Conservation (phyloP, 768 basidiomycete genomes). For the Gyrodon lividus region DNA sequence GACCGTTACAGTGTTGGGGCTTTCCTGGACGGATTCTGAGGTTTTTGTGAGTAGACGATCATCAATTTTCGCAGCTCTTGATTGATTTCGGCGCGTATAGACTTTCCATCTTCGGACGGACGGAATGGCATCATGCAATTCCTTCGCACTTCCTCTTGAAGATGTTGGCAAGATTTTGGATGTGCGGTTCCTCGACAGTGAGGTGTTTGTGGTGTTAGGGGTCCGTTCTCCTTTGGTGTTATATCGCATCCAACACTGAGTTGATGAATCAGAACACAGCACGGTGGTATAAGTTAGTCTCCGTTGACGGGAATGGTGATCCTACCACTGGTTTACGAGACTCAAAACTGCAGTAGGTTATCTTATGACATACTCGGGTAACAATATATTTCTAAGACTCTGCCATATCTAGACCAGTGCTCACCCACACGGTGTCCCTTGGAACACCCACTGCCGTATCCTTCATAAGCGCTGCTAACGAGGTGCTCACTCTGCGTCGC, state of each 20-base stretch:
- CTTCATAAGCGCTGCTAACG: conserved; percentile 10
- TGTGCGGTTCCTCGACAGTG: conserved; percentile 21
- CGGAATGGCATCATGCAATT: not conserved
- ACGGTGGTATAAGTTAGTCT: conserved; percentile 20
- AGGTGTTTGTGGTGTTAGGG: conserved; percentile 25
- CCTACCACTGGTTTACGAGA: conserved; percentile 5
- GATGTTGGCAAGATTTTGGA: conserved; percentile 20
- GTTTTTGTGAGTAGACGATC: conserved; percentile 19
- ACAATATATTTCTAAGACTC: conserved; percentile 7
- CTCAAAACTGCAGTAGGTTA: conserved; percentile 19
- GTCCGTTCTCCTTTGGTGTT: conserved; percentile 11
- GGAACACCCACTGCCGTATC: conserved; percentile 2
- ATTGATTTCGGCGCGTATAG: conserved; percentile 7
- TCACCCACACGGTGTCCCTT: conserved; percentile 10
- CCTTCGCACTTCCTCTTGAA: conserved; percentile 18
- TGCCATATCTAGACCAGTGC: conserved; percentile 12
- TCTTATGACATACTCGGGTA: not conserved
- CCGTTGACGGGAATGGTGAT: conserved; percentile 11
- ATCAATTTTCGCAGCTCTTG: not conserved
- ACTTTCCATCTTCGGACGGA: conserved; percentile 20
- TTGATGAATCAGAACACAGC: conserved; percentile 8
- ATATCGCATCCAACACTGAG: conserved; percentile 2
- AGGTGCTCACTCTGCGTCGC: conserved; percentile 19
- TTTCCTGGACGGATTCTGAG: conserved; percentile 49
- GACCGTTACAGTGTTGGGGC: conserved; percentile 34